Conservation (phyloP, 768 basidiomycete genomes). For the Mycena rebaudengoi region DNA sequence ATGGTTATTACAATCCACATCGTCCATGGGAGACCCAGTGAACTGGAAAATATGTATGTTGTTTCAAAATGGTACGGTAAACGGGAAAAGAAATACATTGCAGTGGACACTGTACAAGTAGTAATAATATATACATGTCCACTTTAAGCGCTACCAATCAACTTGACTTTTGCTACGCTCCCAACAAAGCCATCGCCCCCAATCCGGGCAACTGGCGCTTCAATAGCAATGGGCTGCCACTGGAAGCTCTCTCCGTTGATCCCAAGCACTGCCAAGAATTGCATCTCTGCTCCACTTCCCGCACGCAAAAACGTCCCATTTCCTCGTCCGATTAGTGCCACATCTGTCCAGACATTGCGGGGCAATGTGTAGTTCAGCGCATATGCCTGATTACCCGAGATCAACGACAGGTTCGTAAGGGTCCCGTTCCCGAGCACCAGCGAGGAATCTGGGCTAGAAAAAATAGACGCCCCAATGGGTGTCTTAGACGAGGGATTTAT, state of each 20-base stretch:
- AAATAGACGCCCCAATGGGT: slow-evolving; percentile 14
- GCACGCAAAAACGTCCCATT: slow-evolving; percentile 22
- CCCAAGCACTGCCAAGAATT: slow-evolving; percentile 22
- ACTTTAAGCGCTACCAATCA: slow-evolving; percentile 14
- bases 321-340: slow-evolving; percentile 21
- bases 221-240: slow-evolving; percentile 25
- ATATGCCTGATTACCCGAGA: slow-evolving; percentile 21
- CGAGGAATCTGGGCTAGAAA: slow-evolving; percentile 21
- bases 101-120: not conserved
- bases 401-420: slow-evolving; percentile 7
- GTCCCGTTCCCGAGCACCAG: slow-evolving; percentile 29
- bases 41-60: too few species aligned
- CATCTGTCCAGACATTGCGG: slow-evolving; percentile 19
- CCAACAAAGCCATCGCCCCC: slow-evolving; percentile 24
- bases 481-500: slow-evolving; percentile 21
- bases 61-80: too few species aligned
- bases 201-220: slow-evolving; percentile 25
- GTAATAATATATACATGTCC: not conserved
- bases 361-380: slow-evolving; percentile 26
- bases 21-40: too few species aligned
- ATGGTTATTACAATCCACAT: too few species aligned
- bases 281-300: slow-evolving; percentile 17
- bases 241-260: slow-evolving; percentile 22
- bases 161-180: slow-evolving; percentile 12
- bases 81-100: too few species aligned